Conservation (phyloP, 257 asterid genomes). For the Nicotiana tabacum region DNA sequence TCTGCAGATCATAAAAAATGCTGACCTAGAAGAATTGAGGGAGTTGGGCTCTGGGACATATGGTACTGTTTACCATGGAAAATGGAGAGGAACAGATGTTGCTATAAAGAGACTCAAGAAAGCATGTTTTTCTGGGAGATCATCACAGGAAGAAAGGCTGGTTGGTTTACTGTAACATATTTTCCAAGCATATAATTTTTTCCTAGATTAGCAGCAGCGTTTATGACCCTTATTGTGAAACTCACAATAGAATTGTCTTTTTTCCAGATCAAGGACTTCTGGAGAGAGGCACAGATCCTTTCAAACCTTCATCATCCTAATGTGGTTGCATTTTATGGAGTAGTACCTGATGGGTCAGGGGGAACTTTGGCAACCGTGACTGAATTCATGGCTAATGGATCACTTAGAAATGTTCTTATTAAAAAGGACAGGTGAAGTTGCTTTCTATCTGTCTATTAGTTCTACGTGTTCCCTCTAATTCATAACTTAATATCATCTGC, state of each 20-base stretch:
- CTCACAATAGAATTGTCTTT: not conserved
- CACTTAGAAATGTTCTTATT: slow-evolving; percentile 52
- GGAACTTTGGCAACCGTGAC: slow-evolving; percentile 75
- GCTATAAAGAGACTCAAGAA: slow-evolving; percentile 70
- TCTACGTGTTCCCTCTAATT: slow-evolving; percentile 1
- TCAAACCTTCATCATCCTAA: slow-evolving; percentile 76
- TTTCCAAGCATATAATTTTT: slow-evolving; percentile 4
- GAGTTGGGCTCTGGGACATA: slow-evolving; percentile 81
- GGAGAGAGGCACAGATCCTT: slow-evolving; percentile 72
- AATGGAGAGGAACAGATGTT: slow-evolving; percentile 84
- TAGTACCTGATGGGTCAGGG: slow-evolving; percentile 78
- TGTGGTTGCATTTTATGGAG: slow-evolving; percentile 79
- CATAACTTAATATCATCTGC: slow-evolving; percentile 20
- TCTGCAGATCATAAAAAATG: slow-evolving; percentile 62
- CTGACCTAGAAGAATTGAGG: slow-evolving; percentile 71
- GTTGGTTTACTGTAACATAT: slow-evolving; percentile 37
- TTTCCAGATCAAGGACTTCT: slow-evolving; percentile 61
- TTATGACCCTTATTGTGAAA: not conserved
- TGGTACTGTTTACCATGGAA: slow-evolving; percentile 78
- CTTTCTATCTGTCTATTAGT: slow-evolving; percentile 13
- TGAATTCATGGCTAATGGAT: slow-evolving; percentile 77
- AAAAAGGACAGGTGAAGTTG: slow-evolving; percentile 54
- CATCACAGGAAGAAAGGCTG: slow-evolving; percentile 65
- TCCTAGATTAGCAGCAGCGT: not conserved
- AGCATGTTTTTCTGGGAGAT: slow-evolving; percentile 60